phyloP scores from a whole-genome alignment of 2,329 filamentous ascomycete species.

The Remersonia thermophila region DNA sequence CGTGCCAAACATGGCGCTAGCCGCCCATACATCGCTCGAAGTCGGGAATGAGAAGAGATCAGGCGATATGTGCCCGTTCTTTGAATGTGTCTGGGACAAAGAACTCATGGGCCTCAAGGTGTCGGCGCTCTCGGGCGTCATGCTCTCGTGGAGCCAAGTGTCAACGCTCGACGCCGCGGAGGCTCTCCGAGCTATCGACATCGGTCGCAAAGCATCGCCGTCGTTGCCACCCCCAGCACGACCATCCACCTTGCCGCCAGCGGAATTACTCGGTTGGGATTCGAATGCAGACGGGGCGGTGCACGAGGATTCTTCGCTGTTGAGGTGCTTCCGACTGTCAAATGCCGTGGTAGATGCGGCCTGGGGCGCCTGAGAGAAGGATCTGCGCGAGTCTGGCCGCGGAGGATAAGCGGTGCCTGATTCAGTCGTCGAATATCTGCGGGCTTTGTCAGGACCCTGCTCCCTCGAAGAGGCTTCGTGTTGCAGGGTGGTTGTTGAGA shows the following conservation, averaged over 20 bases:
- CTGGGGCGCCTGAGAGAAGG: conserved; percentile 12
- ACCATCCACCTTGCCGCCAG: conserved; percentile 30
- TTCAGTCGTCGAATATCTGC: conserved; percentile 23
- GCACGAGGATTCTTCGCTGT: conserved; percentile 15
- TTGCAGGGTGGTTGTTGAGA: conserved; percentile 43
- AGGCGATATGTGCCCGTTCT: conserved; percentile 28
- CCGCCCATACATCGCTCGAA: conserved; percentile 32
- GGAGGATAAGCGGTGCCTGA: conserved; percentile 19
- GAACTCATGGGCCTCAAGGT: conserved; percentile 15
- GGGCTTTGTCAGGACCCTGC: conserved; percentile 19
- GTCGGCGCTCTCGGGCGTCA: conserved; percentile 27
- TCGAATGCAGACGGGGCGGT: conserved; percentile 18
- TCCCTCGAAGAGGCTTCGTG: conserved; percentile 33
- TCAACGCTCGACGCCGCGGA: conserved; percentile 41
- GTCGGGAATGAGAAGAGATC: conserved; percentile 43
- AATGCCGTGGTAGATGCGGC: conserved; percentile 23
- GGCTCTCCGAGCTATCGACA: conserved; percentile 28
- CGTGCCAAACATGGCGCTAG: conserved; percentile 34
- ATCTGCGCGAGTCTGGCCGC: conserved; percentile 10
- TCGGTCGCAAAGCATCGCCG: conserved; percentile 29
- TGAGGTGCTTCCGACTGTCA: conserved; percentile 20
- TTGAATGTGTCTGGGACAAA: conserved; percentile 14
- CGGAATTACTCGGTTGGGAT: conserved; percentile 32
- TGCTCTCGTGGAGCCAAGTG: conserved; percentile 45
- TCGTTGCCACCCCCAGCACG: conserved; percentile 31